These are phyloP conservation scores for Ustilago xerochloae DNA, from an alignment of 1,284 basidiomycete genomes.

Conservation along the genomic window DNA sequence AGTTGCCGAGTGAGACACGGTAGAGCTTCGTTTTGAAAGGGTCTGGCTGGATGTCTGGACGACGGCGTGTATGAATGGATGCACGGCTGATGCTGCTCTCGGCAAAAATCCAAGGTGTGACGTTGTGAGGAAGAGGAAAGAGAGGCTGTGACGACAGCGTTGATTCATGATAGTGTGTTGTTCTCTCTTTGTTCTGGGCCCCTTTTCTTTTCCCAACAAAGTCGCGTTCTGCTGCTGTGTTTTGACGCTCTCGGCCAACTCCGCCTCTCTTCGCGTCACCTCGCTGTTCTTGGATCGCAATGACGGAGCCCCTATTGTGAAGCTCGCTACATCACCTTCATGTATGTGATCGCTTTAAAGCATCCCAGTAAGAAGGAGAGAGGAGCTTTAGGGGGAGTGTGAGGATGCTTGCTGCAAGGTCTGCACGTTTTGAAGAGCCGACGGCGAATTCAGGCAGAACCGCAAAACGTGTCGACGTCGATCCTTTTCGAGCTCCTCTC, in stretches of 20 bases:
- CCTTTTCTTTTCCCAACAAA: too few species aligned
- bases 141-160: not conserved
- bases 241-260: not conserved
- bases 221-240: not conserved
- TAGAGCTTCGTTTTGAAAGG: not conserved
- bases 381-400: too few species aligned
- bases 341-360: too few species aligned
- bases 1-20: not conserved
- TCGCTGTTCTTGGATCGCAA: not conserved
- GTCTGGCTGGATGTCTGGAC: not conserved
- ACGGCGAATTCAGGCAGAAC: not conserved
- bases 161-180: not conserved
- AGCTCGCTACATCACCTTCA: too few species aligned
- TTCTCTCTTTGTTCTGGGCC: too few species aligned
- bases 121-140: not conserved
- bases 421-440: not conserved
- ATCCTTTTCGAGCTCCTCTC: not conserved
- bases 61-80: not conserved
- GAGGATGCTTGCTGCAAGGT: not conserved
- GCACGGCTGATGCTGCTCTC: not conserved
- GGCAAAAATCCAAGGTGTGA: not conserved
- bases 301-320: too few species aligned
- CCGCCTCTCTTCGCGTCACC: not conserved
- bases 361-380: too few species aligned
- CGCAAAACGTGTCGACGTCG: constrained; percentile 12